Base-by-base conservation (phyloP, 78 protist genomes). In the Dictyostelium discoideum region DNA sequence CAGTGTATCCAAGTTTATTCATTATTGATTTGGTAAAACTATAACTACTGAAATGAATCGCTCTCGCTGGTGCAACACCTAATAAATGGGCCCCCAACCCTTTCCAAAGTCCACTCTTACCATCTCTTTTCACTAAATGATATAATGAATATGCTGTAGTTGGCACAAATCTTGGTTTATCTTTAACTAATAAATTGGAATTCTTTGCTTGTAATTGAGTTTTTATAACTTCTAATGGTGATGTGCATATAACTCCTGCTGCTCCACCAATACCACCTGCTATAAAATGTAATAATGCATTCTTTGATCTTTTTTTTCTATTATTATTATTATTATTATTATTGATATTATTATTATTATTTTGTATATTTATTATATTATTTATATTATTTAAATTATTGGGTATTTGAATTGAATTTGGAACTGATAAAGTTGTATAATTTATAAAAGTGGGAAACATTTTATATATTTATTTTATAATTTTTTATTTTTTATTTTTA, bases 11-110 rank as follows among this genome's bases (percentile, higher is more conserved):
- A 2, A 89, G 22, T 37, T 29, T 77, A 26, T 84, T 57, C 60
- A 95, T n/a, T 13, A 76, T 42, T 20, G 89, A 48, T 42, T 95
- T 95, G 11, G 93, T 74, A 1, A 85, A 73, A 50, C 84, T 82
- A 82, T 95, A 95, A 22, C 92, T 84, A 5, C 86, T 82, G 48
- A 95, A 95, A 85, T 95, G 93, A 3, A 95, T 79, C 13, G 97
- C 94, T 65, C 97, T 78, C 3, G 97, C 78, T 11, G 97, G 97
- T 60, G 73, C 94, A 8, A 95, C 97, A 63, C 97, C 97, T 7
- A 82, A 5, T 42, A 95, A 82, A 82, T 95, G 92, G 2, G 97
- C 85, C 11, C 94, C 94, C 11, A 86, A 77, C 9, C 87, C 89
- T 40, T 86, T 87, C 65, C 73, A 93, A n/a, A 92, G 65, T 20